Base-by-base conservation (phyloP, 768 basidiomycete genomes). In the Tulasnella sp. region DNA sequence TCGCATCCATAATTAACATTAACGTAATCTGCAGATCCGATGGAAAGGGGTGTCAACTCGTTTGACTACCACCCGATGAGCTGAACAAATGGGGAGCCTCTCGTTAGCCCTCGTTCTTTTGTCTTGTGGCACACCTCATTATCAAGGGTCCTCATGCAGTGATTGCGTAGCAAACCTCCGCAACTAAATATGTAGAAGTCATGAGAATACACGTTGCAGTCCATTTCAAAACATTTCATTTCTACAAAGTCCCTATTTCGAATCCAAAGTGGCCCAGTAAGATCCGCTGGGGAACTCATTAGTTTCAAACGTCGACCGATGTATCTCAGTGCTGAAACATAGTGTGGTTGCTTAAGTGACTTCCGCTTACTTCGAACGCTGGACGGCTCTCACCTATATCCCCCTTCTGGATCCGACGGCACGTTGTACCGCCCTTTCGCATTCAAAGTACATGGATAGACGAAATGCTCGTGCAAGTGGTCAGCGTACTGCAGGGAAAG, bases 231-330 rank as follows among this genome's bases (percentile, higher is more conserved):
- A n/a, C n/a, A n/a, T n/a, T 14, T 12, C 26, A 32, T 29, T 22
- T 16, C 26, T 5, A 5, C 19, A 32, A 2, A 16, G 26, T 12
- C 32, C 26, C 52, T 59, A 59, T 16, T 59, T 29, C 29, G 6
- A 12, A 6, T 59, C 41, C n/a, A 29, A 39, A 17, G 67, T 16
- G 0, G 40, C 62, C 93, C 93, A 95, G 80, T 94, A 94, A 5
- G 86, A 82, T 5, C 95, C 95, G 75, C 86, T 83, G 7, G 95
- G 95, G 87, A 88, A 98, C 77, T 91, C 87, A 78, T 85, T 97
- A 76, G 90, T 87, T 14, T 86, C 86, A 76, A 96, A 92, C 74
- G 91, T 92, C 69, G 86, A 78, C 75, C 88, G 85, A 78, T 87
- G 84, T 88, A 97, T 95, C 81, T 95, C 91, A 78, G 96, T 95